Percentiles rank a stretch among this genome's conserved stretches.
These are phyloP conservation scores for Euphorbia celastroides DNA, from an alignment of 441 rosid species.

Conservation along the genomic window DNA sequence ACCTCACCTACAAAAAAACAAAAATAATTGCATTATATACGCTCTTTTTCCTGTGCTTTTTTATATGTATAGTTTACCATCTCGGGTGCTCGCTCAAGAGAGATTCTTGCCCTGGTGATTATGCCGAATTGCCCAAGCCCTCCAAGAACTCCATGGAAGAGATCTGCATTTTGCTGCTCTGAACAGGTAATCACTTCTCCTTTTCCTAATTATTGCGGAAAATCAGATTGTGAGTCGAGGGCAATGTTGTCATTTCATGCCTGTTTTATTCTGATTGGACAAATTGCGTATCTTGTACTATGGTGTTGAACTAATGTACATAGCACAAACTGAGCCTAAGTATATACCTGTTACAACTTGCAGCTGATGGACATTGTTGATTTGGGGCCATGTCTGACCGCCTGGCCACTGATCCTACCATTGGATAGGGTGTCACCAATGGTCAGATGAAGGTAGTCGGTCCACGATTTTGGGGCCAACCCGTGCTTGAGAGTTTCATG, in stretches of 20 bases:
- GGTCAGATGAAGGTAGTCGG: slow-evolving; percentile 88
- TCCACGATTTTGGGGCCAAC: slow-evolving; percentile 88
- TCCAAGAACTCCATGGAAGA: slow-evolving; percentile 74
- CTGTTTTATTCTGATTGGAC: background rate
- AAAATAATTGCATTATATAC: slow-evolving; percentile 19
- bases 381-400: slow-evolving; percentile 87
- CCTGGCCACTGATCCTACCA: slow-evolving; percentile 92
- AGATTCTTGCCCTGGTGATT: slow-evolving; percentile 72
- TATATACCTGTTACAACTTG: slow-evolving; percentile 78
- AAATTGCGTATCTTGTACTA: background rate
- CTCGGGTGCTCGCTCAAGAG: slow-evolving; percentile 56
- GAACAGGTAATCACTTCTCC: slow-evolving; percentile 82
- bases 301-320: background rate
- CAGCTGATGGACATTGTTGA: slow-evolving; percentile 66
- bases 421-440: slow-evolving; percentile 91
- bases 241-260: slow-evolving; percentile 21
- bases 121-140: slow-evolving; percentile 96
- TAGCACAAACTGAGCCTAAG: slow-evolving; percentile 14
- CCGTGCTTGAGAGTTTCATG: slow-evolving; percentile 70
- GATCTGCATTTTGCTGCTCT: slow-evolving; percentile 58
- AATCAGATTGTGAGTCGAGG: too few species aligned
- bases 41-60: background rate
- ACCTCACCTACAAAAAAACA: slow-evolving; percentile 56
- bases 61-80: slow-evolving; percentile 40
- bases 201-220: slow-evolving; percentile 41